Conservation (phyloP, 2,329 filamentous ascomycete genomes). For the Boeremia exigua region DNA sequence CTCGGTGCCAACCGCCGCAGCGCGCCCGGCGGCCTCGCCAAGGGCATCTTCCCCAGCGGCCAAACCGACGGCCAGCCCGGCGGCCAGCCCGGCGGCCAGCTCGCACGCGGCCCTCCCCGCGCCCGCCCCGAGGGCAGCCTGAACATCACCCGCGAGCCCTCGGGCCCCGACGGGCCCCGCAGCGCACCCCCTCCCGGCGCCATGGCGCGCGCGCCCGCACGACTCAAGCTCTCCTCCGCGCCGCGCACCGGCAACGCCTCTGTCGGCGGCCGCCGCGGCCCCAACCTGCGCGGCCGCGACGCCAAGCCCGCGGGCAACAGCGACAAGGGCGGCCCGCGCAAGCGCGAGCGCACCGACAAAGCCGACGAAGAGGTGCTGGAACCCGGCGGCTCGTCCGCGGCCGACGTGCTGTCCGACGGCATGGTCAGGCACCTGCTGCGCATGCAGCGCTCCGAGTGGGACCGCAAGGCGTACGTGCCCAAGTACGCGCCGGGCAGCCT, state of each 20-base stretch:
- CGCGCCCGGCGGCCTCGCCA: constrained; percentile 25
- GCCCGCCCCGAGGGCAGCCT: constrained; percentile 29
- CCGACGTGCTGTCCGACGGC: constrained; percentile 32
- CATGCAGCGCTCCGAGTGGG: constrained; percentile 45
- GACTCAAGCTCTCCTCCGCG: constrained; percentile 26
- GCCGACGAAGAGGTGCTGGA: constrained; percentile 5
- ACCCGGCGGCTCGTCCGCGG: constrained; percentile 15
- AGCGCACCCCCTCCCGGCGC: constrained; percentile 28
- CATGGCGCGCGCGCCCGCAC: constrained; percentile 41
- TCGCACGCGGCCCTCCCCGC: constrained; percentile 1
- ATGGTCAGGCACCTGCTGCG: constrained; percentile 43
- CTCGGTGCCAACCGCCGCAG: constrained; percentile 31
- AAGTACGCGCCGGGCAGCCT: constrained; percentile 44
- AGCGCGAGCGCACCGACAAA: constrained; percentile 24
- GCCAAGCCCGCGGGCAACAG: constrained; percentile 15
- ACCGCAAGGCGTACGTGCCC: constrained; percentile 43
- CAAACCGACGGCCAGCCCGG: constrained; percentile 20
- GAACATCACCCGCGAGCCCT: constrained; percentile 23
- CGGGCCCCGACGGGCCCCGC: background rate
- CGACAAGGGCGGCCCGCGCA: constrained; percentile 26
- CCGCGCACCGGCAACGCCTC: constrained; percentile 11
- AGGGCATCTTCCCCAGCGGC: constrained; percentile 31
- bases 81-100: constrained; percentile 21
- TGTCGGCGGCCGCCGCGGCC: constrained; percentile 24
- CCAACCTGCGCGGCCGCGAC: constrained; percentile 36